phyloP scores from a whole-genome alignment of 768 basidiomycete species.

The Pisolithus tinctorius region DNA sequence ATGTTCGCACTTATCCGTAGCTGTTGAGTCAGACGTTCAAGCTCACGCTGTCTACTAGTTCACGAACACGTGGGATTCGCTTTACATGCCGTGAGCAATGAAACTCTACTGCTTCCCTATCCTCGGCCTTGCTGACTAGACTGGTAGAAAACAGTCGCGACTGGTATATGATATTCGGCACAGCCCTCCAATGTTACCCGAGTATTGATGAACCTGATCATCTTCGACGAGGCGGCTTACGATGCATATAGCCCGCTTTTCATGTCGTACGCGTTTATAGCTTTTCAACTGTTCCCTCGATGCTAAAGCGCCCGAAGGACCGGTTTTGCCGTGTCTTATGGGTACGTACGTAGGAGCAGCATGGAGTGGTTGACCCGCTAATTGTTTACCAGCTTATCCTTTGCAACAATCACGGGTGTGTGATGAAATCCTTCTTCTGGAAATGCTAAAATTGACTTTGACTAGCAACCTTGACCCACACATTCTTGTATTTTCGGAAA shows the following conservation, averaged over 20 bases:
- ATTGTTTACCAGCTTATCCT: constrained; percentile 75
- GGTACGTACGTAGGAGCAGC: constrained; percentile 11
- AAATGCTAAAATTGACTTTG: not conserved
- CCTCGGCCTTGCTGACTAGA: not conserved
- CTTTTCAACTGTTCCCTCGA: constrained; percentile 5
- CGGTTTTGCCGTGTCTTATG: constrained; percentile 25
- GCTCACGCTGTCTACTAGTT: constrained; percentile 48
- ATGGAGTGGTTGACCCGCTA: constrained; percentile 16
- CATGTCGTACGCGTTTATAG: constrained; percentile 55
- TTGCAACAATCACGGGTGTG: constrained; percentile 69
- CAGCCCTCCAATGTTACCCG: constrained; percentile 55
- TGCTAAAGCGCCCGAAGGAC: constrained; percentile 9
- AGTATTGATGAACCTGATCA: constrained; percentile 48
- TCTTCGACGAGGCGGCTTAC: constrained; percentile 53
- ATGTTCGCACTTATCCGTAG: constrained; percentile 44
- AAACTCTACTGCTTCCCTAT: not conserved
- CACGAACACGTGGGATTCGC: constrained; percentile 55
- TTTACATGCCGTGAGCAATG: constrained; percentile 48
- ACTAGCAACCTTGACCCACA: constrained; percentile 58
- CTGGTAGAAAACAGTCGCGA: constrained; percentile 49
- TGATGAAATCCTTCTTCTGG: not conserved
- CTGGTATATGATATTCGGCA: constrained; percentile 54
- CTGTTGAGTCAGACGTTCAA: constrained; percentile 14
- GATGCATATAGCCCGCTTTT: constrained; percentile 54
- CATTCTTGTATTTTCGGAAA: constrained; percentile 70